A percentile compares a stretch with the other conserved stretches of the same genome.
Conservation (phyloP, 139 green algal species). For the Parachlorella kessleri region DNA sequence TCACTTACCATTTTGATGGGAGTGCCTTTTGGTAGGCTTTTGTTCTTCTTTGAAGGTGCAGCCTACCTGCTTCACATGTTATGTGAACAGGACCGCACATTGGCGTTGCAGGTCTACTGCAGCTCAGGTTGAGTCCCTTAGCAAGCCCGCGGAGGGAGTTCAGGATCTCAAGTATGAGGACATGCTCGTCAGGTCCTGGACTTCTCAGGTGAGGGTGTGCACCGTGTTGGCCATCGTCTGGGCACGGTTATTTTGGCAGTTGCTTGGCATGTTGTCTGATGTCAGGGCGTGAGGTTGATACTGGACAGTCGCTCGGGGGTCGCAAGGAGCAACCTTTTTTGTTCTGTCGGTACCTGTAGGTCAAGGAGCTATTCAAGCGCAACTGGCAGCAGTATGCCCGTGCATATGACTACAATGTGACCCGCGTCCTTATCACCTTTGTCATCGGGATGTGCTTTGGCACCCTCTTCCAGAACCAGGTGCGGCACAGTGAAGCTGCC, state of each 20-base stretch:
- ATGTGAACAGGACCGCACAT: too few relatives aligned
- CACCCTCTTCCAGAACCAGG: not conserved
- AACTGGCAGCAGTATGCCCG: conserved; percentile 35
- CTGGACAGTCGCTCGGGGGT: too few relatives aligned
- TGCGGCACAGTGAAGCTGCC: not conserved
- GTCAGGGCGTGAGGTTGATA: too few relatives aligned
- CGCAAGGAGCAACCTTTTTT: too few relatives aligned
- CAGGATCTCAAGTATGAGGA: not conserved
- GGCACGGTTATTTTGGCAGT: too few relatives aligned
- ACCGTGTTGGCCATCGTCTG: too few relatives aligned
- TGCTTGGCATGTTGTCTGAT: too few relatives aligned
- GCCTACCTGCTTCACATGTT: too few relatives aligned
- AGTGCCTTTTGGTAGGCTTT: too few relatives aligned
- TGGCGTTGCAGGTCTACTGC: not conserved
- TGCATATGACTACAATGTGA: conserved; percentile 46
- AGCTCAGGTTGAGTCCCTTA: not conserved
- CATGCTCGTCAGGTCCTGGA: not conserved
- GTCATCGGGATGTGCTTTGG: conserved; percentile 32
- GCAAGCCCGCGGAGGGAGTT: not conserved
- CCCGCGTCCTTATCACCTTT: conserved; percentile 42
- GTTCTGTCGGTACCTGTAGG: too few relatives aligned
- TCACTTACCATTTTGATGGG: too few relatives aligned
- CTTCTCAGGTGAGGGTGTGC: conserved; percentile 8
- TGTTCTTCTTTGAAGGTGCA: too few relatives aligned
- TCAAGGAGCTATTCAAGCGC: conserved; percentile 37